Evolutionary conservation across 176 grass and related monocot species (phyloP), one percentile per base, ranked within the genome.

Genomic region (Dactylis glomerata): DNA sequence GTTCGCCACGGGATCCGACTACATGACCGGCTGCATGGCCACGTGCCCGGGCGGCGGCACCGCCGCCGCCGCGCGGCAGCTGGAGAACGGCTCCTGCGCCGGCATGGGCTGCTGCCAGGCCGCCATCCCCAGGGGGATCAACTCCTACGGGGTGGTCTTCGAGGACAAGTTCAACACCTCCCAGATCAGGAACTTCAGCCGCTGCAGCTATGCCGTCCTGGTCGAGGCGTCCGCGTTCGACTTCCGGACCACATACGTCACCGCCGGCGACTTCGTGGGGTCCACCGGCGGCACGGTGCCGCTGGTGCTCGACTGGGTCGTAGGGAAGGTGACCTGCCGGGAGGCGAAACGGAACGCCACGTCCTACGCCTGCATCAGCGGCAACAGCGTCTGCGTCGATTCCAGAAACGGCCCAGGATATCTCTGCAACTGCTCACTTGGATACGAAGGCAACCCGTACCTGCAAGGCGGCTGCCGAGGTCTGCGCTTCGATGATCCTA

Each of bases 31-130:
- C 0, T 96, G 94, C 74, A 79, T 88, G 81, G 65, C 75, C 19
- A 79, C 65, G 0, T 88, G 54, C 68, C 88, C 65, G 36, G 57
- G 61, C 45, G 49, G 44, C n/a, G n/a, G n/a, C n/a, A n/a, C n/a
- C 63, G 78, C 52, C 13, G 83, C 2, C 4, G 10, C 3, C 4
- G 10, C 3, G 56, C 59, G 12, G 61, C 76, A 19, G 51, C 74
- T 80, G 79, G 80, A 19, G 26, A 58, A 93, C 40, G 86, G 86
- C 15, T 77, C 88, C 3, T 97, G 94, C 89, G 71, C 79, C 20
- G 89, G 94, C 31, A 73, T 88, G 45, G 91, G 91, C 3, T 97
- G 94, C 83, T 97, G 94, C 87, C 81, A 97, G 72, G 38, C 82
- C 28, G 87, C 82, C 26, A 93, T 93, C 58, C 94, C 91, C 16